Evolutionary conservation across 345 rosid genomes (phyloP).

Genomic region (Eucalyptus coolabah): DNA sequence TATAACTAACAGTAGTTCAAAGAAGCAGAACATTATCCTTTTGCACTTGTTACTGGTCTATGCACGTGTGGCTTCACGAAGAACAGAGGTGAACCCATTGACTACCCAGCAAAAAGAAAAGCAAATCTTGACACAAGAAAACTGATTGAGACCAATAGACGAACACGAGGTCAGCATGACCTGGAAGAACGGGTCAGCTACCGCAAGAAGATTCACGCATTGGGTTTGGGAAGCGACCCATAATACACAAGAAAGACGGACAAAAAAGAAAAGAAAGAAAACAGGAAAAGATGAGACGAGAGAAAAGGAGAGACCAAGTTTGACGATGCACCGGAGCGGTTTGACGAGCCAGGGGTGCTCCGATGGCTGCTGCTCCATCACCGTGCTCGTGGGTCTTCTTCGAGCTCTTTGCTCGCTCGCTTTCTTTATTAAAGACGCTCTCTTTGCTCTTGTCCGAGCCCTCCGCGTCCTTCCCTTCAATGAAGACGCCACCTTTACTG

Average conservation of each 20-base stretch:
- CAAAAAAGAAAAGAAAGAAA: not conserved
- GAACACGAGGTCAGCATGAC: not conserved
- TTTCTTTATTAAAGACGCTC: not conserved
- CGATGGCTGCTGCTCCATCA: not conserved
- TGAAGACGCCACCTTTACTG: not conserved
- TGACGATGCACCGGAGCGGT: constrained; percentile 83
- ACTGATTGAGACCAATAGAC: not conserved
- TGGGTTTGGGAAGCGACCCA: not conserved
- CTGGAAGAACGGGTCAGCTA: not conserved
- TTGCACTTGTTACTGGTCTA: not conserved
- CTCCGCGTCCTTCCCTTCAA: not conserved
- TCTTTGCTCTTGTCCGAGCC: not conserved
- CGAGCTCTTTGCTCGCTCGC: not conserved
- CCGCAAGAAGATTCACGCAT: not conserved
- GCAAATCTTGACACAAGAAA: not conserved
- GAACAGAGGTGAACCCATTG: not conserved
- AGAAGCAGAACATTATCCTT: not conserved
- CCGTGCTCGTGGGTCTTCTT: not conserved
- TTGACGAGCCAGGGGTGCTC: not conserved
- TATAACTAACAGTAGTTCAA: not conserved
- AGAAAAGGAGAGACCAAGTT: constrained; percentile 48
- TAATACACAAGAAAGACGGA: not conserved
- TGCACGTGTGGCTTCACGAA: not conserved
- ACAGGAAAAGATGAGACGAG: not conserved
- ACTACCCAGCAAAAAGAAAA: not conserved